Base-by-base conservation (phyloP, 306 rosid species). In the Amphicarpaea edgeworthii region DNA sequence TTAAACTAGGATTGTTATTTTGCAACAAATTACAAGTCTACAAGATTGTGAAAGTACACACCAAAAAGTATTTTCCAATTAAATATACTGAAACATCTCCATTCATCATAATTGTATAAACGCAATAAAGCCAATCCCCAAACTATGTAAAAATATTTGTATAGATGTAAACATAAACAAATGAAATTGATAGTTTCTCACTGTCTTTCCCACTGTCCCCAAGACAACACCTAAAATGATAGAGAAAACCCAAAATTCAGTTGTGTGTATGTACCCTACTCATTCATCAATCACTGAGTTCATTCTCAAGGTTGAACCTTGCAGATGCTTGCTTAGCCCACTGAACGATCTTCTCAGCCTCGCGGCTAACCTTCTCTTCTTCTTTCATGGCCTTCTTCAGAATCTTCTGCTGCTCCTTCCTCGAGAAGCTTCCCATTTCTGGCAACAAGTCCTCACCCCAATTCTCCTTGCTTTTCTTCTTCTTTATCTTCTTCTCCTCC, bases 371-470 rank as follows among this genome's bases (percentile, higher is more conserved):
- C 86, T 86, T 94, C 77, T 85, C 81, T 77, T 94, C 90, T 73
- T 92, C 96, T 71, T 83, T 86, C 90, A 89, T 59, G 3, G 97
- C 97, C 67, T 85, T 90, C 64, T 85, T 92, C 32, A 94, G 85
- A 3, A 86, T 76, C 75, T 83, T 90, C 55, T 85, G 66, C 77
- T 88, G 97, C 47, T 86, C 70, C 69, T 87, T 90, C 37, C 37
- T 30, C 11, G 97, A 86, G 77, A 94, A 94, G 43, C 87, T 83
- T 12, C 89, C 85, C 75, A 85, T 63, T 69, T 77, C 96, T 0
- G 89, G 78, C 20, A 88, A 78, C 3, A 87, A 59, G 19, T 88
- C 95, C 17, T 87, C 87, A 77, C 82, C 87, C 90, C 85, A 85
- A 6, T 20, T 83, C 70, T 87, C 90, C 62, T 80, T 91, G 5